A percentile compares a stretch with the other conserved stretches of the same genome.
Evolutionary conservation across 441 rosid species (phyloP).

Genomic region (Breynia disticha): DNA sequence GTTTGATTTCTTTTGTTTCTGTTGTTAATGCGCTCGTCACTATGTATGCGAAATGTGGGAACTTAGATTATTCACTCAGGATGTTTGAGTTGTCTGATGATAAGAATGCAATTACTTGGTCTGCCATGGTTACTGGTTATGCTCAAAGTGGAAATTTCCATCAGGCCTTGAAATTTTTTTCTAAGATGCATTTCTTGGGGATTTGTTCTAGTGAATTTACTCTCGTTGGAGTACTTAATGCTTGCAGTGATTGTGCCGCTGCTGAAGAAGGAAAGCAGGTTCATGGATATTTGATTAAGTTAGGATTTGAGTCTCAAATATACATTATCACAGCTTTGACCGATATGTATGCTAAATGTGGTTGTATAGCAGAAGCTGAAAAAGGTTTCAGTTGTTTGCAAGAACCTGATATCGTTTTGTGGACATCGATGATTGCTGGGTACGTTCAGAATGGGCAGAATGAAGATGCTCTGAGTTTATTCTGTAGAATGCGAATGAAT

Average conservation of each 20-base stretch:
- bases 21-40: slow-evolving; percentile 72
- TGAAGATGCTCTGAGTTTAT: slow-evolving; percentile 62
- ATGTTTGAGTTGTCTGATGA: slow-evolving; percentile 52
- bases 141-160: slow-evolving; percentile 64
- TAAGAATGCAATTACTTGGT: slow-evolving; percentile 72
- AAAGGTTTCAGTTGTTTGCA: slow-evolving; percentile 53
- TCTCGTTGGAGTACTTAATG: slow-evolving; percentile 68
- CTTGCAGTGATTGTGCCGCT: slow-evolving; percentile 58
- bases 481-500: slow-evolving; percentile 43
- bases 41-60: slow-evolving; percentile 71
- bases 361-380: slow-evolving; percentile 46
- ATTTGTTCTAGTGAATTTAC: slow-evolving; percentile 59
- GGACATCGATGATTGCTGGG: slow-evolving; percentile 85
- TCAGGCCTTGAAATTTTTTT: slow-evolving; percentile 53
- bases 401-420: slow-evolving; percentile 61
- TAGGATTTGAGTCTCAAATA: slow-evolving; percentile 61
- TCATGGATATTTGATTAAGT: slow-evolving; percentile 48
- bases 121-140: slow-evolving; percentile 77
- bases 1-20: slow-evolving; percentile 48
- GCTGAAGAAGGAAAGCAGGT: slow-evolving; percentile 58
- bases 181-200: slow-evolving; percentile 54
- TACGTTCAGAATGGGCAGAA: slow-evolving; percentile 66
- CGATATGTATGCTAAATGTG: slow-evolving; percentile 86
- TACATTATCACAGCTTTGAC: slow-evolving; percentile 62
- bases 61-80: slow-evolving; percentile 50